Base-by-base conservation (phyloP, 495 filamentous ascomycete genomes). In the Trichocladium uniseriatum region DNA sequence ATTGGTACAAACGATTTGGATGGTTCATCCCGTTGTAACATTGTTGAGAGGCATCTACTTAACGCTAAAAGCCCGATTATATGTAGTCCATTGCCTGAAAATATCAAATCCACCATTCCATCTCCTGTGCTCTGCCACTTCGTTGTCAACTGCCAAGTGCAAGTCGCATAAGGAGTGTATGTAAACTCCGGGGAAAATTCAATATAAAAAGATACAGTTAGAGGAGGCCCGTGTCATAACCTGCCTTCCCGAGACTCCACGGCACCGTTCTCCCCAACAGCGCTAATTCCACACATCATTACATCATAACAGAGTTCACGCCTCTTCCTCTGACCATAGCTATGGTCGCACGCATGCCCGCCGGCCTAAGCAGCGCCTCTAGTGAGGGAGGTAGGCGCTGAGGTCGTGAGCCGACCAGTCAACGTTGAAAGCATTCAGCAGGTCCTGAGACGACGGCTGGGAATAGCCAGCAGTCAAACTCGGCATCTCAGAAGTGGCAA, bases 321-420 rank as follows among this genome's bases (percentile, higher is more conserved):
- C 20, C 45, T 28, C 5, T 2, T 6, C 31, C 18, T 20, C 38
- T 27, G 18, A 29, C 4, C 18, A 38, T 0, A 24, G 11, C 14
- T 9, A 38, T 8, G 24, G 24, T n/a, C n/a, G n/a, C n/a, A n/a
- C n/a, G n/a, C n/a, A n/a, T n/a, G n/a, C n/a, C n/a, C n/a, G n/a
- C n/a, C n/a, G n/a, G n/a, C n/a, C n/a, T n/a, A n/a, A n/a, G n/a
- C n/a, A n/a, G n/a, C n/a, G 24, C 8, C 24, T 20, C 54, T 52
- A 61, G 16, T 56, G 51, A n/a, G 37, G 61, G 45, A 63, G 49
- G 41, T 61, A 67, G 11, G 48, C 54, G 14, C 53, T 55, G 14
- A 62, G 62, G 4, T 70, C 68, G 4, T 66, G 54, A n/a, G 57
- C 43, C 27, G 65, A 51, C 71, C 71, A 74, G 21, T 74, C 71